phyloP scores from a whole-genome alignment of 2,329 filamentous ascomycete species.

The Nigrograna mackinnonii region DNA sequence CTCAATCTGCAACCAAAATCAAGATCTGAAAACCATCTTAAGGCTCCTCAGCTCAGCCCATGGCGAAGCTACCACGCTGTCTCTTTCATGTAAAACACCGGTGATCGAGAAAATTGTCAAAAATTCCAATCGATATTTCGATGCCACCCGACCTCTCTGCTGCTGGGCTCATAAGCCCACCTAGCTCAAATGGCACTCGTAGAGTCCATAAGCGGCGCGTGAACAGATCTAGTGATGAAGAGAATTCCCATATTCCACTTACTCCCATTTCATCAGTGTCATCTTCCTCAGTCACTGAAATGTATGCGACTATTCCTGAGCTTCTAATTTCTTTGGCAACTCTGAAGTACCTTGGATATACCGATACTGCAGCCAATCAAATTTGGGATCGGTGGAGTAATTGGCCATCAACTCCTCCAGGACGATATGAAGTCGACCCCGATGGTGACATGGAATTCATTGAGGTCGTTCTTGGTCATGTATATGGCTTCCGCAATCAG shows the following conservation, averaged over 20 bases:
- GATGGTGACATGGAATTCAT: not conserved
- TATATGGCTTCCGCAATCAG: not conserved
- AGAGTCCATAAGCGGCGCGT: not conserved
- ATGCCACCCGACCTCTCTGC: not conserved
- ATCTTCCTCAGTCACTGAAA: not conserved
- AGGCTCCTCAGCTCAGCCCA: too few relatives aligned
- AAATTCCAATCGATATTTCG: too few relatives aligned
- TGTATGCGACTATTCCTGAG: not conserved
- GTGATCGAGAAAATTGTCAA: too few relatives aligned
- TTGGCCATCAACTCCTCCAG: not conserved
- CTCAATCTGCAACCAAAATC: too few relatives aligned
- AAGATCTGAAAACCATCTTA: too few relatives aligned
- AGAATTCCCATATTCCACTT: not conserved
- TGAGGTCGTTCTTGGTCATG: not conserved
- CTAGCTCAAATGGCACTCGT: not conserved
- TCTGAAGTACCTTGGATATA: conserved; percentile 1
- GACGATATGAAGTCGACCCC: not conserved
- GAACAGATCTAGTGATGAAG: not conserved
- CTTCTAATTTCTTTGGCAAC: not conserved
- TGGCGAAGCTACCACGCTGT: too few relatives aligned
- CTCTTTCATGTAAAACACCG: too few relatives aligned
- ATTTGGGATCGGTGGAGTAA: not conserved
- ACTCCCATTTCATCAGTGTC: not conserved
- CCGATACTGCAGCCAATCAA: not conserved
- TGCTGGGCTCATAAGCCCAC: not conserved